Conservation (phyloP, 1,284 basidiomycete species). For the Apiotrichum montevideense region DNA sequence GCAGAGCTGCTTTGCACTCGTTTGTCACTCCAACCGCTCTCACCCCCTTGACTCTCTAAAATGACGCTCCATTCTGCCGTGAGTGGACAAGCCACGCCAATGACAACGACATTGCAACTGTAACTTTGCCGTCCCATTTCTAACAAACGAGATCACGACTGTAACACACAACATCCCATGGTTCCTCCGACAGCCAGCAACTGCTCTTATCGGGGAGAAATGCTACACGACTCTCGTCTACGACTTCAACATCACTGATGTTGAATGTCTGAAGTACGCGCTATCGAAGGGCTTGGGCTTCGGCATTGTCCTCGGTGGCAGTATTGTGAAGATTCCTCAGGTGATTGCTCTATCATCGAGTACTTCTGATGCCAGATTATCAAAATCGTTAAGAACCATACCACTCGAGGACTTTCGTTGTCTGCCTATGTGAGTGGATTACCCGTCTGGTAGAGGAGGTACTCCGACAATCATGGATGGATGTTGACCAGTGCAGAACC, state of each 20-base stretch:
- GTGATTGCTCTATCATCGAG: conserved; percentile 41
- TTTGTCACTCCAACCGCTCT: too few species aligned
- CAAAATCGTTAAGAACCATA: conserved; percentile 55
- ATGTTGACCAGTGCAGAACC: conserved; percentile 34
- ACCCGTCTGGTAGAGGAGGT: neutral
- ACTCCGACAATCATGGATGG: neutral
- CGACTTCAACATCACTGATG: conserved; percentile 75
- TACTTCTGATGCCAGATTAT: conserved; percentile 50
- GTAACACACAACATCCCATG: conserved; percentile 60
- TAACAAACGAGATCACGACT: conserved; percentile 29
- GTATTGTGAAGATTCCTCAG: conserved; percentile 94
- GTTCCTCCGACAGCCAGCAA: conserved; percentile 72
- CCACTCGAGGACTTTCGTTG: conserved; percentile 76
- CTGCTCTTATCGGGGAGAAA: conserved; percentile 77
- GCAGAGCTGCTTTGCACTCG: too few species aligned
- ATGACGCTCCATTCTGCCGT: conserved; percentile 17
- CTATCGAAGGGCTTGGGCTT: conserved; percentile 88
- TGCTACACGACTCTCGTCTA: conserved; percentile 88
- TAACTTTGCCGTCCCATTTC: neutral
- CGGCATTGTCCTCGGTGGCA: conserved; percentile 83
- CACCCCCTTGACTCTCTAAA: neutral
- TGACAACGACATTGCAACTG: neutral
- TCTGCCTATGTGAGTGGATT: conserved; percentile 57
- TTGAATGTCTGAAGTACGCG: conserved; percentile 80
- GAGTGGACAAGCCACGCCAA: neutral